Conservation (phyloP, 257 asterid species). For the Thymus mandschuricus region DNA sequence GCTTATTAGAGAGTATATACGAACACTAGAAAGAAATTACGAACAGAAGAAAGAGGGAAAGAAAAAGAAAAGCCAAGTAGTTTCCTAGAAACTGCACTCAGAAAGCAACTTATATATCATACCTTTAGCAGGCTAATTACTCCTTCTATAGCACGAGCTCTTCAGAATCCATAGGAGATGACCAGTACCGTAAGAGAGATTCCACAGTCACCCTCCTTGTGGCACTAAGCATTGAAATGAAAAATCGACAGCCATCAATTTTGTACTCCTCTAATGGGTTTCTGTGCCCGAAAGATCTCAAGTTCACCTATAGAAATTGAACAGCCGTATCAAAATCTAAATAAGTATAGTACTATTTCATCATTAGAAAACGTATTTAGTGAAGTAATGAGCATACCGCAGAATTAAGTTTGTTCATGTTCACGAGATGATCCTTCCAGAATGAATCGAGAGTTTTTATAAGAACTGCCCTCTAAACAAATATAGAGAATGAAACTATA, state of each 20-base stretch:
- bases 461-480: slow-evolving; percentile 78
- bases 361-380: background rate
- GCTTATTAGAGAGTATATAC: background rate
- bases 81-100: background rate
- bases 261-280: slow-evolving; percentile 98
- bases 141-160: slow-evolving; percentile 55
- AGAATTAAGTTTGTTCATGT: slow-evolving; percentile 96
- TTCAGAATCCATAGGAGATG: slow-evolving; percentile 86
- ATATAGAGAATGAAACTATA: background rate
- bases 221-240: slow-evolving; percentile 94
- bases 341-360: slow-evolving; percentile 1
- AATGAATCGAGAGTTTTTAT: slow-evolving; percentile 92
- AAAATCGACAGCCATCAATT: slow-evolving; percentile 98
- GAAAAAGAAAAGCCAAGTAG: background rate
- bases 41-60: background rate
- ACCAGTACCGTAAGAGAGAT: slow-evolving; percentile 88
- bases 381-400: slow-evolving; percentile 57
- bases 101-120: background rate
- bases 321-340: slow-evolving; percentile 12
- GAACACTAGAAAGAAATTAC: background rate
- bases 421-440: slow-evolving; percentile 99
- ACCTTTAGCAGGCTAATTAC: slow-evolving; percentile 36
- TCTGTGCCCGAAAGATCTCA: slow-evolving; percentile 92
- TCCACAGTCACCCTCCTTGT: slow-evolving; percentile 89
- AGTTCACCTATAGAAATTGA: slow-evolving; percentile 67